Evolutionary conservation across 169 alveolate genomes (phyloP), one percentile per base, ranked within the genome.

Genomic region (Eimeria nieschulzi): DNA sequence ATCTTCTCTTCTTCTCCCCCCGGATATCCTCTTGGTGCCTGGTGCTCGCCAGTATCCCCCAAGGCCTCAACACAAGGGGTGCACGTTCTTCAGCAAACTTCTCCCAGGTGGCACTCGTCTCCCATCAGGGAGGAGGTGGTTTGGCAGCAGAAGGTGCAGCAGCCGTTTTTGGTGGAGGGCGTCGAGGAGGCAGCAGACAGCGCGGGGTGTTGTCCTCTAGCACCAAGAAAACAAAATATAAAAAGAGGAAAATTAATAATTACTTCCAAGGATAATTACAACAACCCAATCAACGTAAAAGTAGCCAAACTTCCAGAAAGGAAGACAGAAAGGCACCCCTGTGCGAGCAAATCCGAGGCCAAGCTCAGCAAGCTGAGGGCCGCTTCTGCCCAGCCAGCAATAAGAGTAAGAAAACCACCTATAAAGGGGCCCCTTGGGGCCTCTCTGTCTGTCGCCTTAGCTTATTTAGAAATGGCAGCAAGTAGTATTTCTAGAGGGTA

Each of bases 121-220:
- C 46, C 46, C 3, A 3, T 33, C 3, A 33, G 46, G 46, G 46
- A 33, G 46, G 46, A 33, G 46, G 46, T 33, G 46, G 46, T 33
- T 33, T 33, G 46, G 64, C 79, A 72, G 83, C 83, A 72, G 61
- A 33, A 26, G 63, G 63, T 33, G 83, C 61, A 72, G 83, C 83
- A 26, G 63, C 46, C 53, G 39, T 51, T 51, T 53, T 68, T 76
- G 46, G 63, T 76, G 9, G 85, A 76, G 51, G 85, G 85, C n/a
- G 66, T 26, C 51, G 85, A 66, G 21, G 21, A 17, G 10, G 75
- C 33, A 66, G 75, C 75, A 21, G 75, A 66, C 26, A 25, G 21
- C 23, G 85, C 85, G 5, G 85, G 85, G 7, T 76, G 85, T 68
- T 76, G 85, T 23, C n/a, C 68, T 15, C n/a, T 59, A 59, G 5